These are phyloP conservation scores for Apiospora arundinis DNA, from an alignment of 2,329 filamentous ascomycete genomes.

Conservation along the genomic window DNA sequence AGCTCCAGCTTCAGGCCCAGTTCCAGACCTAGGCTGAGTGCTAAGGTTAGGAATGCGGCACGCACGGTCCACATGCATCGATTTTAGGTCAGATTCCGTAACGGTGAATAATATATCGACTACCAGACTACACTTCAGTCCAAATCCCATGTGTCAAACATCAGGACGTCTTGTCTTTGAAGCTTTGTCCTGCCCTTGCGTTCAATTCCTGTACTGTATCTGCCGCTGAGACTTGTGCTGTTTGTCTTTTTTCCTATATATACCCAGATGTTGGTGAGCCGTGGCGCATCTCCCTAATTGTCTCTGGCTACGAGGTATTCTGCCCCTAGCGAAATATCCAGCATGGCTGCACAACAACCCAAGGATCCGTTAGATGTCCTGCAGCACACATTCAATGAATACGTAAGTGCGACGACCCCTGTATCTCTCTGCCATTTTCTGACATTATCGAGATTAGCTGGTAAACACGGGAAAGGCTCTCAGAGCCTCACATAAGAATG, in stretches of 20 bases:
- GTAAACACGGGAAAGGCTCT: constrained; percentile 65
- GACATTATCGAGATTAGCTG: constrained; percentile 57
- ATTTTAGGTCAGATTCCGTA: constrained; percentile 11
- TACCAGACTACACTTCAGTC: neutral
- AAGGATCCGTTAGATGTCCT: constrained; percentile 54
- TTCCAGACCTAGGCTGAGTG: neutral
- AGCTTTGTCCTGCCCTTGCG: constrained; percentile 3
- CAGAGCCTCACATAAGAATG: constrained; percentile 54
- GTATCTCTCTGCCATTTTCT: neutral
- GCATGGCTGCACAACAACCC: constrained; percentile 34
- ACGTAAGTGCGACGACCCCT: constrained; percentile 50
- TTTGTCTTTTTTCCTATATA: neutral
- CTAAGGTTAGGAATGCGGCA: neutral
- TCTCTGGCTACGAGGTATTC: neutral
- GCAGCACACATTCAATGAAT: constrained; percentile 60
- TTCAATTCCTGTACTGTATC: neutral
- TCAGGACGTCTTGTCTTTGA: neutral
- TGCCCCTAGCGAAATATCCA: neutral
- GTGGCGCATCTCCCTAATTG: neutral
- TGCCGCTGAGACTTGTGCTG: neutral
- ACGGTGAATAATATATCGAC: constrained; percentile 7
- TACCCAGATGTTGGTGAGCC: neutral
- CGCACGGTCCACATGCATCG: constrained; percentile 14
- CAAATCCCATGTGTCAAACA: constrained; percentile 1
- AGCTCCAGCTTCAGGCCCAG: neutral